phyloP scores from a whole-genome alignment of 164 flowering plant species.

The Vitis rotundifolia region DNA sequence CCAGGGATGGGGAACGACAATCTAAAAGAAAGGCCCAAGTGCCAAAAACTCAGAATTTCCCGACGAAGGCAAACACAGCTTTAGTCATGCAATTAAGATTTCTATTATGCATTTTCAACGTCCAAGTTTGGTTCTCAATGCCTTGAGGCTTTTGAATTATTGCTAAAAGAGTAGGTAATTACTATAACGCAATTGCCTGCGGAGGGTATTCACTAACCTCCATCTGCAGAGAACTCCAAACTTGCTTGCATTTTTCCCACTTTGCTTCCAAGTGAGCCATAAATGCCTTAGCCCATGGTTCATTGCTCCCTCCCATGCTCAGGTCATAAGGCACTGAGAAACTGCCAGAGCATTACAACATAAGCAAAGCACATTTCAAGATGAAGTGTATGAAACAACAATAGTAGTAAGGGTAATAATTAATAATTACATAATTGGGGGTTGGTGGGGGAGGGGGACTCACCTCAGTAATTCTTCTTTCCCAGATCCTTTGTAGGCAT shows the following conservation, averaged over 20 bases:
- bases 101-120: too few species aligned
- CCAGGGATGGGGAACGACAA: too few species aligned
- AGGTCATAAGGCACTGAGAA: slow-evolving; percentile 86
- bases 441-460: not conserved
- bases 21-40: too few species aligned
- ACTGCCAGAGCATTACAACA: slow-evolving; percentile 33
- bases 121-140: too few species aligned
- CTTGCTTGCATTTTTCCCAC: slow-evolving; percentile 54
- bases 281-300: slow-evolving; percentile 78
- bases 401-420: too few species aligned
- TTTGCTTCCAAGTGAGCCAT: slow-evolving; percentile 40
- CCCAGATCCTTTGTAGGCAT: slow-evolving; percentile 27
- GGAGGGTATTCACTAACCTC: slow-evolving; percentile 75
- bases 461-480: slow-evolving; percentile 80
- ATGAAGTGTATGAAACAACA: too few species aligned
- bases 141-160: too few species aligned
- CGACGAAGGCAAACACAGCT: too few species aligned
- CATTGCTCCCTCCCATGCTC: slow-evolving; percentile 75
- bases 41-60: too few species aligned
- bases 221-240: slow-evolving; percentile 61
- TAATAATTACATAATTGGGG: too few species aligned
- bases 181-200: slow-evolving; percentile 70
- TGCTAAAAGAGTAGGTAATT: not conserved
- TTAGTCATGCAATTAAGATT: too few species aligned
- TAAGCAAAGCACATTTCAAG: not conserved